Evolutionary conservation across 441 rosid genomes (phyloP).

Genomic region (Mallotus japonicus): DNA sequence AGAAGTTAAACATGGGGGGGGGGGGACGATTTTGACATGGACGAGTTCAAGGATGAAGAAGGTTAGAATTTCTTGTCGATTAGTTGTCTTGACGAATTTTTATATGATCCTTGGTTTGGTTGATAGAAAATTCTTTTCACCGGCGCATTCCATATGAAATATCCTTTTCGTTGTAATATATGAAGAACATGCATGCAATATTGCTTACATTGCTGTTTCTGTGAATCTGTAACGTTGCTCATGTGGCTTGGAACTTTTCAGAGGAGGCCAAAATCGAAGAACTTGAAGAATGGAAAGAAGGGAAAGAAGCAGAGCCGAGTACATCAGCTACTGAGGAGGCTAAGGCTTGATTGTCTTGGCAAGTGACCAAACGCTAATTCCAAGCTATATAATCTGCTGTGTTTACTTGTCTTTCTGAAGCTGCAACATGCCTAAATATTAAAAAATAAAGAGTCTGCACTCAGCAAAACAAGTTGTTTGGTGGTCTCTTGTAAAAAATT

Average conservation of each 20-base stretch:
- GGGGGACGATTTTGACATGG: conserved; percentile 11
- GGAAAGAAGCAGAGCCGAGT: neutral
- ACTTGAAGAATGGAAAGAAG: neutral
- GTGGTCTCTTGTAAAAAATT: too few species aligned
- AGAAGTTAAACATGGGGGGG: conserved; percentile 23
- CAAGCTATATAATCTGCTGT: too few species aligned
- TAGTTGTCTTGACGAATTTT: neutral
- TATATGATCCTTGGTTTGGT: neutral
- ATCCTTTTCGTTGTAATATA: too few species aligned
- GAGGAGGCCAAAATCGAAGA: neutral
- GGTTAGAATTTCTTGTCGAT: neutral
- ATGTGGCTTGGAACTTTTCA: neutral
- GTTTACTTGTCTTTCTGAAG: too few species aligned
- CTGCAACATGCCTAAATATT: too few species aligned
- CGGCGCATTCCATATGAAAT: too few species aligned
- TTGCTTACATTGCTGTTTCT: neutral
- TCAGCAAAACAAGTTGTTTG: too few species aligned
- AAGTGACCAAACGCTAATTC: neutral
- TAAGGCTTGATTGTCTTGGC: conserved; percentile 12
- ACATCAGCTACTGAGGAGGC: conserved; percentile 12
- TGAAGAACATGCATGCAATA: too few species aligned
- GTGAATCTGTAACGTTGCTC: neutral
- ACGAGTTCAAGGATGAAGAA: conserved; percentile 1
- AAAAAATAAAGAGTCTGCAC: too few species aligned
- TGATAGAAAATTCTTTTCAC: neutral